These are phyloP conservation scores for Eimeria praecox DNA, from an alignment of 169 alveolate species.

Conservation along the genomic window DNA sequence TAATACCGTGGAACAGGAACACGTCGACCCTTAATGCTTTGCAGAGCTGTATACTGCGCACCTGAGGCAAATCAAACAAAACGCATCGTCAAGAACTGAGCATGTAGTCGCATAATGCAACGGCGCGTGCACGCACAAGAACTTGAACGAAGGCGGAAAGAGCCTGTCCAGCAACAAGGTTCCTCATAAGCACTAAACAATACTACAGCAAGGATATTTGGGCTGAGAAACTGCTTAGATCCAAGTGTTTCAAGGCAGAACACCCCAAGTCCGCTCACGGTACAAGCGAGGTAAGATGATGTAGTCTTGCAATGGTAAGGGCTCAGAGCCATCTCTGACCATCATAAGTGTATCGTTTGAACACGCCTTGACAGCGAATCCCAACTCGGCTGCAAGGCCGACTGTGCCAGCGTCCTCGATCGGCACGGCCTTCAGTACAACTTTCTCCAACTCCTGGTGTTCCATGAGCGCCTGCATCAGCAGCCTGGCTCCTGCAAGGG, in stretches of 20 bases:
- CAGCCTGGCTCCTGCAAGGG: neutral
- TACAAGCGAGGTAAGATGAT: neutral
- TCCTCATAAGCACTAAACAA: neutral
- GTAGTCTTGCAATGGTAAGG: neutral
- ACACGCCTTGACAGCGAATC: neutral
- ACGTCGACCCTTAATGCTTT: neutral
- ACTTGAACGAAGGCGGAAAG: neutral
- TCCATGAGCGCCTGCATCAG: neutral
- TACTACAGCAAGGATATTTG: neutral
- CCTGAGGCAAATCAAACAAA: neutral
- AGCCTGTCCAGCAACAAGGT: neutral
- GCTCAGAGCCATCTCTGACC: neutral
- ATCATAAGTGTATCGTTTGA: neutral
- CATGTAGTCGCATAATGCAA: neutral
- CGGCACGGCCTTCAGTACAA: constrained; percentile 3
- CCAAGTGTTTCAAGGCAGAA: neutral
- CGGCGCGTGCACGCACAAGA: neutral
- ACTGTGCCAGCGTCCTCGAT: constrained; percentile 14
- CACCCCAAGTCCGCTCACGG: neutral
- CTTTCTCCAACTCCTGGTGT: neutral
- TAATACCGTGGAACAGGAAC: neutral
- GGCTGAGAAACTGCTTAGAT: neutral
- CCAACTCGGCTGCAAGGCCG: constrained; percentile 44
- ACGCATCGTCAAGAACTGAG: neutral
- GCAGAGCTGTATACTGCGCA: neutral